Conservation (phyloP, 495 filamentous ascomycete genomes). For the Massariosphaeria phaeospora region DNA sequence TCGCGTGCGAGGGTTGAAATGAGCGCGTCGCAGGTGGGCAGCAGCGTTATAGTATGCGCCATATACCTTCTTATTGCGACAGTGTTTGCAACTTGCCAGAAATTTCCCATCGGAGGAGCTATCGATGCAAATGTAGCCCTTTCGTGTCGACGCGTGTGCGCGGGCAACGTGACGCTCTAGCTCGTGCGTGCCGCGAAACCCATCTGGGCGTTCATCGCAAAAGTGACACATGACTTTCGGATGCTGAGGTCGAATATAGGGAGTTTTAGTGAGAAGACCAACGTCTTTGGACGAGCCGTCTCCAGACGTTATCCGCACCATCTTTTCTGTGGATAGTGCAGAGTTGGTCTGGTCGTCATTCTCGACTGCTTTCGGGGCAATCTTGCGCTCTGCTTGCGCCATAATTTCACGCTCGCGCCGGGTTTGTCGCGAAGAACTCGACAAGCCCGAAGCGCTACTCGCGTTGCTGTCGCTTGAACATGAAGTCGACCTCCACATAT, state of each 20-base stretch:
- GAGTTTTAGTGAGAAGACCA: constrained; percentile 61
- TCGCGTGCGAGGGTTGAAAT: constrained; percentile 69
- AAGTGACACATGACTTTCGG: constrained; percentile 68
- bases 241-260: constrained; percentile 70
- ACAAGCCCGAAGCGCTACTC: constrained; percentile 28
- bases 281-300: constrained; percentile 58
- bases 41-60: constrained; percentile 94
- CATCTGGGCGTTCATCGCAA: constrained; percentile 73
- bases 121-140: constrained; percentile 78
- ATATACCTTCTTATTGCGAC: constrained; percentile 71
- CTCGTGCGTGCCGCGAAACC: constrained; percentile 92
- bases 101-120: constrained; percentile 54
- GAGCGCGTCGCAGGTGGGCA: constrained; percentile 81
- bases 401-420: constrained; percentile 32
- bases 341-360: constrained; percentile 17
- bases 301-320: constrained; percentile 53
- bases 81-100: constrained; percentile 84
- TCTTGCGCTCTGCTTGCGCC: constrained; percentile 23
- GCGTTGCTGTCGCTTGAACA: constrained; percentile 15
- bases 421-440: constrained; percentile 21
- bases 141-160: constrained; percentile 66
- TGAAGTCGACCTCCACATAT: constrained; percentile 34
- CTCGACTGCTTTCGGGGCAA: constrained; percentile 29
- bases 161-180: constrained; percentile 80
- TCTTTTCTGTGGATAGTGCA: constrained; percentile 41